Base-by-base conservation (phyloP, 2,329 filamentous ascomycete genomes). In the Calonectria pteridis region DNA sequence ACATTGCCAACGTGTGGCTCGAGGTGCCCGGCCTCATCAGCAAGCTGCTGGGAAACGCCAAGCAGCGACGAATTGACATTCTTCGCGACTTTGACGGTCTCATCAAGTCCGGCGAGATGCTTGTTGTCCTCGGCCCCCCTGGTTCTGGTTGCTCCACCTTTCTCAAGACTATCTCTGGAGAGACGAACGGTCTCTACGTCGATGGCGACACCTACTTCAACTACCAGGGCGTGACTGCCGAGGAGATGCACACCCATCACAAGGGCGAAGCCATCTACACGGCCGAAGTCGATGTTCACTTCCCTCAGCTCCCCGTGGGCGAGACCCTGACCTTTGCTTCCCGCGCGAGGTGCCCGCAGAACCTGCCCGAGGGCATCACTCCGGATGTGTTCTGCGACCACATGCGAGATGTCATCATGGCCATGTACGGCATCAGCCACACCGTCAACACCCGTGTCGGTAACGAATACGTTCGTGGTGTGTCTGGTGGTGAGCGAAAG, bases 381-480 rank as follows among this genome's bases (percentile, higher is more conserved):
- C 28, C 66, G 1, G 18, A 35, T 1, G 59, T 69, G 33, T 73
- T 73, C 50, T 73, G 71, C 26, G 71, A 73, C 59, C 71, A 73
- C 71, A 73, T 69, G 71, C 66, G 71, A 3, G 71, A 73, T 6
- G 71, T 73, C 6, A 67, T 73, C 43, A 73, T 73, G 71, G 71
- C 71, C 50, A 73, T 73, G 71, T 73, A 73, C 50, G 71, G 71
- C 59, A 73, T 73, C 31, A 69, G 66, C 59, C 71, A 73, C 65
- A 73, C 71, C 2, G 71, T 73, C 40, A 73, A 73, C 66, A 73
- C 71, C 3, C 71, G 71, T 9, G 71, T 73, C 3, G 71, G 71
- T 14, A 73, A 73, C 71, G 71, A 73, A 10, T 73, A 73, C 31
- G 28, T 73, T 5, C 71, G 71, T 14, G 71, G 71, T 20, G 71